Evolutionary conservation across 306 rosid species (phyloP), one percentile per base, ranked within the genome.

Genomic region (Cucurbita moschata): DNA sequence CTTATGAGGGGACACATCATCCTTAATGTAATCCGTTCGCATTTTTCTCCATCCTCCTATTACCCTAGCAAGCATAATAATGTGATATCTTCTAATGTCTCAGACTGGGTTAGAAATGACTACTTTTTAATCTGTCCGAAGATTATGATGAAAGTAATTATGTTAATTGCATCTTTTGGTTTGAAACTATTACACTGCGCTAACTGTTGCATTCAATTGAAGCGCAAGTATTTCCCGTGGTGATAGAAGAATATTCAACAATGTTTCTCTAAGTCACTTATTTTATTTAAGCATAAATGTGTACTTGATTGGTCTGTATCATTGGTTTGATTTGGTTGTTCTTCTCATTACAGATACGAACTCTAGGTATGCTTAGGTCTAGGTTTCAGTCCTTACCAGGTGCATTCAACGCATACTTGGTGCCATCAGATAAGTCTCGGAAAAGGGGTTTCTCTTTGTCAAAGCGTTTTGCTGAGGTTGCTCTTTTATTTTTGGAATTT

Each of bases 351-450:
- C 88, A 94, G 99, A 91, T 94, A 80, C 92, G 97, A 78, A 94
- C 99, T 39, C 81, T 91, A 46, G 88, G 89, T 80, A 94, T 94
- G 99, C 86, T 94, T 69, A 91, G 99, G 69, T 89, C 99, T 68
- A 80, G 97, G 76, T 94, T 94, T 88, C 95, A 87, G 83, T 91
- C 97, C 80, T 79, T 94, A 77, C 99, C 99, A 50, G 92, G 99
- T 63, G 97, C 99, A 79, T 90, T 94, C 82, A 94, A 94, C 81
- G 72, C 97, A 54, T 89, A 81, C 78, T 86, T 94, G 84, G 96
- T 94, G 78, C 99, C 99, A 78, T 86, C 97, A 7, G 96, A 94
- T 79, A 94, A 82, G 82, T 87, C 86, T 23, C 79, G 54, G 77
- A 91, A 84, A 82, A 91, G 80, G 82, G 82, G 81, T 77, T 91